These are phyloP conservation scores for Colletotrichum tropicale DNA, from an alignment of 2,329 filamentous ascomycete genomes.

Conservation along the genomic window DNA sequence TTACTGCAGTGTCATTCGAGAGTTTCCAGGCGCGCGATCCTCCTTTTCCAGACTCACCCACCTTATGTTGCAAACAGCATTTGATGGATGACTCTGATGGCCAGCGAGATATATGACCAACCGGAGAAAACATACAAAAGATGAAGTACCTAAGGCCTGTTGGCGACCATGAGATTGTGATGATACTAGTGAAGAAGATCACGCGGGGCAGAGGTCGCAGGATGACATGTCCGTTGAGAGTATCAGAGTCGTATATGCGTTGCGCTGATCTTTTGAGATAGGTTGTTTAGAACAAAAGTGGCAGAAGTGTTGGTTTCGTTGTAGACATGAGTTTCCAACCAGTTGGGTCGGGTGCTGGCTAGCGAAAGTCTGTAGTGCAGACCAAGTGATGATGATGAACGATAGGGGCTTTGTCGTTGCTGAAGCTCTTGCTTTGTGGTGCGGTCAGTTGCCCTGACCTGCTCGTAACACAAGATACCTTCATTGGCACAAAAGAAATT, in stretches of 20 bases:
- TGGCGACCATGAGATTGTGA: not conserved
- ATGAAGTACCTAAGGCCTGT: not conserved
- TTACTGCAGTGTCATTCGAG: not conserved
- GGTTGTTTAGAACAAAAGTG: not conserved
- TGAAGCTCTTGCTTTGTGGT: not conserved
- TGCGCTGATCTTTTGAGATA: not conserved
- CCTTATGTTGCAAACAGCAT: not conserved
- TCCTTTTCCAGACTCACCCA: not conserved
- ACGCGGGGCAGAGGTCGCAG: not conserved
- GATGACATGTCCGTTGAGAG: not conserved
- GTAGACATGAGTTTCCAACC: not conserved
- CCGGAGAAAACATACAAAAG: not conserved
- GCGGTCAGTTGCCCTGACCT: not conserved
- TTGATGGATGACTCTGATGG: rapidly evolving
- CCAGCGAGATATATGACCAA: rapidly evolving
- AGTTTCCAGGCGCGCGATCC: not conserved
- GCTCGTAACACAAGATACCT: not conserved
- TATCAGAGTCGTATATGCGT: not conserved
- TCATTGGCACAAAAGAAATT: not conserved
- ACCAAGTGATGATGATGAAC: not conserved
- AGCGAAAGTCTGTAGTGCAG: not conserved
- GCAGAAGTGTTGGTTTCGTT: not conserved
- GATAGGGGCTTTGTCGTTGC: not conserved
- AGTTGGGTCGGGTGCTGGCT: not conserved
- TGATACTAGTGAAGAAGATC: not conserved